Percentiles rank a stretch among this genome's conserved stretches.
Evolutionary conservation across 805 yeast genomes (phyloP).

Genomic region (Limtongozyma cylindracea): DNA sequence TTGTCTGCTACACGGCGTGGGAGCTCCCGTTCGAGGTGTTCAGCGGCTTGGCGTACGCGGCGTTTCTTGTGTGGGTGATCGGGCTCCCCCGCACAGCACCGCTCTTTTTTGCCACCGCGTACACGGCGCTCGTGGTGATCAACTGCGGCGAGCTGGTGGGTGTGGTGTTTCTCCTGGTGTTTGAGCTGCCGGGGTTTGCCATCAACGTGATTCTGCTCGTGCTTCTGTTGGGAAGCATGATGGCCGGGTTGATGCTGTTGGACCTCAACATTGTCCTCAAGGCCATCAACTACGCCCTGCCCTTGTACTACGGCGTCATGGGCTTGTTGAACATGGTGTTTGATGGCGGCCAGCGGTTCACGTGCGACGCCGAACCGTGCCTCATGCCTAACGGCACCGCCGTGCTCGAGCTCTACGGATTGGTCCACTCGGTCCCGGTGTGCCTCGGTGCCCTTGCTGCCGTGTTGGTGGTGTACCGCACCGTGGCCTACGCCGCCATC

Average conservation of each 20-base stretch:
- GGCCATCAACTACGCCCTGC: conserved; percentile 56
- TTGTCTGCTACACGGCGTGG: conserved; percentile 25
- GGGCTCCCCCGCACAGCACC: conserved; percentile 48
- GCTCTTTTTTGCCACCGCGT: conserved; percentile 40
- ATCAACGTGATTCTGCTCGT: conserved; percentile 44
- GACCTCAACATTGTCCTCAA: conserved; percentile 41
- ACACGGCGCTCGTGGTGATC: conserved; percentile 24
- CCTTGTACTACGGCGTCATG: conserved; percentile 48
- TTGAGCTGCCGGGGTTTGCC: conserved; percentile 59
- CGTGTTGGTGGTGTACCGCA: no score
- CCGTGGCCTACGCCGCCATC: no score
- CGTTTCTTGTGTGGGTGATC: conserved; percentile 37
- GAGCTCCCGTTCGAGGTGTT: conserved; percentile 48
- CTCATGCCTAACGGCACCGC: no score
- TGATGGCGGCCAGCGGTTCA: conserved; percentile 16
- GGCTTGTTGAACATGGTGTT: conserved; percentile 35
- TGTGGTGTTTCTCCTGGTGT: conserved; percentile 48
- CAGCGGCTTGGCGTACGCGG: conserved; percentile 29
- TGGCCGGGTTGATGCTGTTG: conserved; percentile 71
- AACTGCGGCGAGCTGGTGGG: conserved; percentile 76
- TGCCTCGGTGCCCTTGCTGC: no score
- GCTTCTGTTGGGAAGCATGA: conserved; percentile 45
- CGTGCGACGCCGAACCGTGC: no score
- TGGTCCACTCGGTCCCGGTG: no score
- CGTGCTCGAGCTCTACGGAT: no score